Evolutionary conservation across 306 rosid species (phyloP), one percentile per base, ranked within the genome.

Genomic region (Senna siamea): DNA sequence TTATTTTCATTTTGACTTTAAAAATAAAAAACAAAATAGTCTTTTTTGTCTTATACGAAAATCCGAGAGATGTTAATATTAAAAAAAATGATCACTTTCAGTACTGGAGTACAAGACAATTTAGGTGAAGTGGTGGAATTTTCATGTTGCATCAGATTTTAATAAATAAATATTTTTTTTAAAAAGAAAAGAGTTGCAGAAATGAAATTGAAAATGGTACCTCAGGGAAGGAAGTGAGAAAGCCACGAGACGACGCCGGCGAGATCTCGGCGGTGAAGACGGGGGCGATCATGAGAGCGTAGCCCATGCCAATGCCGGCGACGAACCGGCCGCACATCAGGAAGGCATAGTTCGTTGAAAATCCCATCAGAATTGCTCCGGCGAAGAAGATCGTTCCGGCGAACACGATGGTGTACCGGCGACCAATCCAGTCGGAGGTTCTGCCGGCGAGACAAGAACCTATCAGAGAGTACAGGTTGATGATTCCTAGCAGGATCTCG

Each of bases 341-440:
- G 40, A 94, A 94, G 20, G 89, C 1, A 20, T 89, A 94, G 86
- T 91, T 89, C n/a, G 96, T 75, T 13, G 98, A 86, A 22, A 89
- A 84, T 0, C 98, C 98, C 98, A 94, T 94, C 67, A 94, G 96
- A 12, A 88, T 32, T 30, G 98, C 94, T 18, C 97, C 98, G 7
- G 22, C 80, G 50, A 91, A 89, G 86, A 94, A 89, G 52, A 94
- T 91, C 0, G 30, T 83, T 0, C 91, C 93, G 6, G 97, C 91
- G 0, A 94, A 67, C 0, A 87, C 89, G 7, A 91, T 94, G 18
- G 97, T 94, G 81, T 91, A 91, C 9, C 96, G 94, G 3, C 98
- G 88, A 0, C 98, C 98, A 0, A 94, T 80, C 97, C 94, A 94
- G 58, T 94, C 97, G 1, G 97, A 94, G 7, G 97, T 94, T 85